A percentile compares a stretch with the other conserved stretches of the same genome.
Conservation (phyloP, 805 yeast genomes). For the Pichia cephalocereana region DNA sequence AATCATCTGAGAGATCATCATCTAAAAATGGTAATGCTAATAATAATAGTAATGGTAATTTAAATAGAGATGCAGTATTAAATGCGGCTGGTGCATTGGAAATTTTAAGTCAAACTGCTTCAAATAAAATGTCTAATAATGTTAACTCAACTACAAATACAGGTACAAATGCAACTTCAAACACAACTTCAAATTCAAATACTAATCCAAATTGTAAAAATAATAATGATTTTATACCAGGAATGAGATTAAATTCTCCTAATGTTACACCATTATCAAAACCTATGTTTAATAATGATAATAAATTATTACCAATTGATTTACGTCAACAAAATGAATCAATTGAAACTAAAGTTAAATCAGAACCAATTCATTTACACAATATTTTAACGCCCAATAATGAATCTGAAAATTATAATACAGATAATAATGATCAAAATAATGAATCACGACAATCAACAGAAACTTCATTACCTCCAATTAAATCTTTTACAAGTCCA, state of each 20-base stretch:
- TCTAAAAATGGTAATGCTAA: constrained; percentile 14
- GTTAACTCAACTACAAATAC: too few species aligned
- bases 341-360: constrained; percentile 1
- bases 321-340: constrained; percentile 3
- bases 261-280: constrained; percentile 13
- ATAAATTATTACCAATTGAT: constrained; percentile 22
- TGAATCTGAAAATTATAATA: background rate
- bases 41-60: constrained; percentile 11
- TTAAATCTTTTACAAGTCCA: background rate
- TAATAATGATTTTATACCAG: constrained; percentile 22
- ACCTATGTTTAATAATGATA: constrained; percentile 2
- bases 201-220: constrained; percentile 6
- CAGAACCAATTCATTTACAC: constrained; percentile 11
- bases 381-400: constrained; percentile 7
- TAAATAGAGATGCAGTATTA: constrained; percentile 25
- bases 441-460: background rate
- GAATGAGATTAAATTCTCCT: constrained; percentile 24
- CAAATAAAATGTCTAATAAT: background rate
- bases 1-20: constrained; percentile 27
- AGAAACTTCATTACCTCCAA: background rate
- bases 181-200: too few species aligned
- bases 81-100: constrained; percentile 35
- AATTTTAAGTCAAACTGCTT: constrained; percentile 27
- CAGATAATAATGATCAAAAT: background rate
- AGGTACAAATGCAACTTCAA: too few species aligned